Evolutionary conservation across 208 protist genomes (phyloP).

Genomic region (Acanthamoeba lenticulata): DNA sequence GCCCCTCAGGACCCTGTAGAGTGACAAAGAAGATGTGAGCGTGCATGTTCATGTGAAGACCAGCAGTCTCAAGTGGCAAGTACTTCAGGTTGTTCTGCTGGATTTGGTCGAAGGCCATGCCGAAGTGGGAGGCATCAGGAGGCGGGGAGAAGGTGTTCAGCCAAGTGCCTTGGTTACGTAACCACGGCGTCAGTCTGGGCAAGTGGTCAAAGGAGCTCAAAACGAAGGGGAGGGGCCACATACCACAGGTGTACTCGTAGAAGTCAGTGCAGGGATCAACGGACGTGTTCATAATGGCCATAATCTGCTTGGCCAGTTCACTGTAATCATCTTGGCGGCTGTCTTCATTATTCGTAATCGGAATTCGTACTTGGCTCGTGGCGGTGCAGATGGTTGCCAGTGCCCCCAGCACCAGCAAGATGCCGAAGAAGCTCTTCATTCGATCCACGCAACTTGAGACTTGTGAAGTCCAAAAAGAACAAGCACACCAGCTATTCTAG

Average conservation of each 20-base stretch:
- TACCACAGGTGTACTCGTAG: slow-evolving; percentile 67
- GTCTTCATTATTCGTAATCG: background rate
- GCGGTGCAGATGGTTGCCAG: background rate
- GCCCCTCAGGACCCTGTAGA: background rate
- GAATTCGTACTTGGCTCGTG: background rate
- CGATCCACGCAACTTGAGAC: too few species aligned
- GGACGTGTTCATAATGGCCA: slow-evolving; percentile 55
- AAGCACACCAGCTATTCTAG: too few species aligned
- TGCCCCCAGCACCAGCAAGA: background rate
- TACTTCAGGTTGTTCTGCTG: background rate
- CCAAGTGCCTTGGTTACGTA: background rate
- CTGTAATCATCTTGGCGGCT: background rate
- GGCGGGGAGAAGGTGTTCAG: background rate
- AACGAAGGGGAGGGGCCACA: background rate
- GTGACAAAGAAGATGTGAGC: background rate
- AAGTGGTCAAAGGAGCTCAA: background rate
- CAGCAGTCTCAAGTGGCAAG: background rate
- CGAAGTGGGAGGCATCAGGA: background rate
- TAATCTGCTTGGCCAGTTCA: slow-evolving; percentile 7
- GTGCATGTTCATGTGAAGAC: background rate
- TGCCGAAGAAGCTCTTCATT: background rate
- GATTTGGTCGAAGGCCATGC: slow-evolving; percentile 36
- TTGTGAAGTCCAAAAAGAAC: too few species aligned
- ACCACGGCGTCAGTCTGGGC: background rate
- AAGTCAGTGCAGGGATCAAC: slow-evolving; percentile 61